Base-by-base conservation (phyloP, 768 basidiomycete genomes). In the Naganishia antarctica region DNA sequence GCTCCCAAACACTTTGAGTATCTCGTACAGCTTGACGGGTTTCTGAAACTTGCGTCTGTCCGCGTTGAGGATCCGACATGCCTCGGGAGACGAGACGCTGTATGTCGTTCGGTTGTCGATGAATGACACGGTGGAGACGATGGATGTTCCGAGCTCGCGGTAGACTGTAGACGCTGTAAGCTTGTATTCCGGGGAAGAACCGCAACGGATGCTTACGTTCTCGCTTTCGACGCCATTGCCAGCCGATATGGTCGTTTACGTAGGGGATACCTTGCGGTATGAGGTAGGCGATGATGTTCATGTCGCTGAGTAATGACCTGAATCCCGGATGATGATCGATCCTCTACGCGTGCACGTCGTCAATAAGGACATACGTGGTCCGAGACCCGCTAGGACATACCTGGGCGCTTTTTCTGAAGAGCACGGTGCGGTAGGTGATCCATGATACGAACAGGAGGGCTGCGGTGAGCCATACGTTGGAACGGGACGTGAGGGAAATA, bases 1-100 rank as follows among this genome's bases (percentile, higher is more conserved):
- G 13, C 43, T 47, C 37, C 66, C 66, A 44, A 61, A 67, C 12
- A 59, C 26, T 21, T 61, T 60, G 13, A 63, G 40, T 13, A 67
- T 59, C 45, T 57, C 29, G 31, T 67, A 67, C 4, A 46, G 37
- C 40, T 63, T 50, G 21, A 63, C 61, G 12, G 66, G 66, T 50
- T 67, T 67, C 61, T 44, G 48, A 46, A 61, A 67, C 61, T 18
- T 58, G 32, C 34, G 44, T 43, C 66, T 23, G 31, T 63, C 61
- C 25, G 41, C 15, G 40, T 59, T 62, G 28, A 67, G 23, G 26
- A 61, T 40, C 34, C 32, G 51, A 25, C 57, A 61, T 25, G 66
- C 66, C n/a, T 32, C 48, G 15, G 66, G 66, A 3, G 61, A 63
- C 3, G 61, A 57, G 18, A 41, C 37, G 46, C 29, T 32, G 32